These are phyloP conservation scores for Massariosphaeria phaeospora DNA, from an alignment of 495 filamentous ascomycete species.

Conservation along the genomic window DNA sequence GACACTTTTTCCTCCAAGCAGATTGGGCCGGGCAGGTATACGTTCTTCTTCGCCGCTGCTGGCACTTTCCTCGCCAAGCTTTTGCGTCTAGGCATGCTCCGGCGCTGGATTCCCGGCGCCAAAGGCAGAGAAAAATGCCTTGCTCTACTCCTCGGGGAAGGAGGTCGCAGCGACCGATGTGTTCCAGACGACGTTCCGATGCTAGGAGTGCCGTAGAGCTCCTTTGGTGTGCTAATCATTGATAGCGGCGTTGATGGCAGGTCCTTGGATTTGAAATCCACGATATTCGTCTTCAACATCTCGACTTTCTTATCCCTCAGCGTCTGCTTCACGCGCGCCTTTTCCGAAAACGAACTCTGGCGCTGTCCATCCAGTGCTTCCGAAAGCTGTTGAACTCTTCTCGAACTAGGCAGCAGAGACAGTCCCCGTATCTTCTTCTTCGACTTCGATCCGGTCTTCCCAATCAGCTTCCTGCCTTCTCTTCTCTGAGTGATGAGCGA, in stretches of 20 bases:
- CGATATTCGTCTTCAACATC: slow-evolving; percentile 10
- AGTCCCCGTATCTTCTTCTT: slow-evolving; percentile 13
- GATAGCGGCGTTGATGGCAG: slow-evolving; percentile 20
- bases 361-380: not conserved
- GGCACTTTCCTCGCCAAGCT: not conserved
- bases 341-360: slow-evolving; percentile 13
- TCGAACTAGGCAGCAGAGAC: not conserved
- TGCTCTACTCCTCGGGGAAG: slow-evolving; percentile 2
- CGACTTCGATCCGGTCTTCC: slow-evolving; percentile 11
- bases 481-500: slow-evolving; percentile 17
- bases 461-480: not conserved
- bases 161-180: not conserved
- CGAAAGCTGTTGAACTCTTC: slow-evolving; percentile 2
- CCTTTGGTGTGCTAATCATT: slow-evolving; percentile 13
- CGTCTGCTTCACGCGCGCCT: slow-evolving; percentile 7
- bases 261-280: slow-evolving; percentile 14
- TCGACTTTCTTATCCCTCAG: slow-evolving; percentile 8
- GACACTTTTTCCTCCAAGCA: not conserved
- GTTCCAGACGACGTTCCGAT: not conserved
- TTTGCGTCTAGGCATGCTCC: not conserved
- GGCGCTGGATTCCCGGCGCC: slow-evolving; percentile 4
- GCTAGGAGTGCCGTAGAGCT: slow-evolving; percentile 12
- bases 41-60: not conserved
- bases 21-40: slow-evolving; percentile 24
- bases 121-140: slow-evolving; percentile 2